Evolutionary conservation across 164 flowering plant genomes (phyloP).

Genomic region (Aristolochia californica): DNA sequence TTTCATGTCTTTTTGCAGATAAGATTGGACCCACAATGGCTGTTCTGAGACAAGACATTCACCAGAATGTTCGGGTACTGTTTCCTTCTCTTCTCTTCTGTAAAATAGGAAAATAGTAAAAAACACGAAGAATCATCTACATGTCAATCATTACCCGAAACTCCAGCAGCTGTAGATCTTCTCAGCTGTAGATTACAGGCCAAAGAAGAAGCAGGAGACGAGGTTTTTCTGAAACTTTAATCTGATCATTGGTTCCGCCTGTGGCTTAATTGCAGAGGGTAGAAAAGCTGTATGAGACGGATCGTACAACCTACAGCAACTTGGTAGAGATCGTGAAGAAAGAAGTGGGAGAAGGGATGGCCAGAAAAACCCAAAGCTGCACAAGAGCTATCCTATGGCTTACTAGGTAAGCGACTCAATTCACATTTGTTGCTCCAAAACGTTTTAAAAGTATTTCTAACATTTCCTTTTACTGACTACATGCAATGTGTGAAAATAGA

Average conservation of each 20-base stretch:
- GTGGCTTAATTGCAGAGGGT: constrained; percentile 48
- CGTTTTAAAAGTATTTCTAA: too few relatives aligned
- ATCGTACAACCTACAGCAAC: constrained; percentile 41
- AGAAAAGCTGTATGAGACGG: constrained; percentile 37
- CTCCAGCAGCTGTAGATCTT: too few relatives aligned
- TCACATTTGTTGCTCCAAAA: too few relatives aligned
- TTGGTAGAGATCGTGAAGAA: constrained; percentile 58
- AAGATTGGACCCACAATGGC: constrained; percentile 90
- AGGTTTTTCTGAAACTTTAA: too few relatives aligned
- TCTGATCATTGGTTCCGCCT: too few relatives aligned
- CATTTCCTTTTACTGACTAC: too few relatives aligned
- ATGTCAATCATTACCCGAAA: too few relatives aligned
- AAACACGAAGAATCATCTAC: background rate
- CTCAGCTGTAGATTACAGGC: too few relatives aligned
- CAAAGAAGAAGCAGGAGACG: too few relatives aligned
- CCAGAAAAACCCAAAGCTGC: constrained; percentile 45
- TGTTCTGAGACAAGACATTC: constrained; percentile 70
- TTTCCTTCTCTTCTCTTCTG: background rate
- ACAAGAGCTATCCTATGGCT: constrained; percentile 74
- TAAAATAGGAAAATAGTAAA: background rate
- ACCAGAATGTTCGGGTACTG: constrained; percentile 57
- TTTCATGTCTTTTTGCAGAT: constrained; percentile 37
- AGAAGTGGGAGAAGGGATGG: constrained; percentile 49
- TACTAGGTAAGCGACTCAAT: constrained; percentile 77
- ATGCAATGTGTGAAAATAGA: too few relatives aligned